phyloP scores from a whole-genome alignment of 495 filamentous ascomycete species.

The Daldinia decipiens region DNA sequence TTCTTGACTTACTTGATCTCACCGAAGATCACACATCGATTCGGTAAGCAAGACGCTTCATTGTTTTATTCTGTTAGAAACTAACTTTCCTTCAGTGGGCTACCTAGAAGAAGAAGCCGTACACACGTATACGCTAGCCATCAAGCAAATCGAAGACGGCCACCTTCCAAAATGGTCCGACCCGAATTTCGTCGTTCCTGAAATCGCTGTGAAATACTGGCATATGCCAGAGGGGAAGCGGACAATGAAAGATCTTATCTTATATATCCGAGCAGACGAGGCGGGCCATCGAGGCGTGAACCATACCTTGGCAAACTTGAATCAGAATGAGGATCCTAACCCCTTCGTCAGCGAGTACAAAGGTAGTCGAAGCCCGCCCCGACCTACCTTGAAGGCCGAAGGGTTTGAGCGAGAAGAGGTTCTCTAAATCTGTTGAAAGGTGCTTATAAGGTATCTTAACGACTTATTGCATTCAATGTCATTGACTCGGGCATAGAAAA shows the following conservation, averaged over 20 bases:
- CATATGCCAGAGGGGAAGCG: conserved; percentile 86
- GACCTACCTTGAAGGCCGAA: conserved; percentile 69
- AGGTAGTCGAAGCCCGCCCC: conserved; percentile 64
- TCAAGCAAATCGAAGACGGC: conserved; percentile 85
- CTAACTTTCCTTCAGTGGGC: conserved; percentile 77
- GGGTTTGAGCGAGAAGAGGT: conserved; percentile 91
- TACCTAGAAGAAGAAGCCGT: conserved; percentile 98
- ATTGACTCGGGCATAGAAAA: background rate
- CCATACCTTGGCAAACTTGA: conserved; percentile 87
- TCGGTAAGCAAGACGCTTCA: conserved; percentile 68
- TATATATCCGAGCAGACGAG: conserved; percentile 93
- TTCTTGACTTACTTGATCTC: conserved; percentile 91
- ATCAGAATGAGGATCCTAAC: conserved; percentile 86
- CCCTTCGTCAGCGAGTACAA: conserved; percentile 85
- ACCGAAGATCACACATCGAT: conserved; percentile 90
- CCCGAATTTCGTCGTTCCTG: conserved; percentile 77
- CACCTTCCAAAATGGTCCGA: conserved; percentile 80
- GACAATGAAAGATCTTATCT: conserved; percentile 84
- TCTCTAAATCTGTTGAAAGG: conserved; percentile 57
- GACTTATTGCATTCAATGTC: conserved; percentile 3
- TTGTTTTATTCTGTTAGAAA: conserved; percentile 76
- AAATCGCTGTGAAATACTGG: conserved; percentile 92
- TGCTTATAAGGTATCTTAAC: background rate
- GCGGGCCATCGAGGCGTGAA: conserved; percentile 98
- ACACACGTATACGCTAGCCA: conserved; percentile 89